Evolutionary conservation across 176 grass and related monocot species (phyloP).

Genomic region (Saccharum officinarum): DNA sequence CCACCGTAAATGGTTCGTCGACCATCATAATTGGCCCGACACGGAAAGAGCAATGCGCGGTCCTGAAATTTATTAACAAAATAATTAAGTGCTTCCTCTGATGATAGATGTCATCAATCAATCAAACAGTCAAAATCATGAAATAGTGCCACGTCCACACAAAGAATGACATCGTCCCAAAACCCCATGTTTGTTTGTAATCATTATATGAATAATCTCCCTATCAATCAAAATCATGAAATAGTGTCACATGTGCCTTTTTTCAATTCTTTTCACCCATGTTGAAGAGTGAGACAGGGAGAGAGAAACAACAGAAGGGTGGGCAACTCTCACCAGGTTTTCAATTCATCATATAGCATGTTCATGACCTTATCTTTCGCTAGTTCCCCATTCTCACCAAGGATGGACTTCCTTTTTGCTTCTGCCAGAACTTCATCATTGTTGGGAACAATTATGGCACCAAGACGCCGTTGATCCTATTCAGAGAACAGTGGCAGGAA

Average conservation of each 20-base stretch:
- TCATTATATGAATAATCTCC: not conserved
- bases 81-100: not conserved
- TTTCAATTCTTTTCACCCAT: too few relatives aligned
- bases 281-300: too few relatives aligned
- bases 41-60: conserved; percentile 58
- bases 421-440: too few relatives aligned
- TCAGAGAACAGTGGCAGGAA: conserved; percentile 21
- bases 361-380: too few relatives aligned
- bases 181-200: not conserved
- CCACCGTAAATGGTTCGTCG: conserved; percentile 82
- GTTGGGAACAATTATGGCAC: conserved; percentile 29
- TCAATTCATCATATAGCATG: too few relatives aligned
- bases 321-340: too few relatives aligned
- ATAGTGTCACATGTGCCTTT: too few relatives aligned
- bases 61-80: conserved; percentile 53
- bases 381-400: too few relatives aligned
- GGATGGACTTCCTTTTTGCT: too few relatives aligned
- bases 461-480: conserved; percentile 77
- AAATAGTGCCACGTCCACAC: not conserved
- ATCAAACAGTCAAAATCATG: not conserved
- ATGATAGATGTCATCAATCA: not conserved
- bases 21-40: conserved; percentile 72
- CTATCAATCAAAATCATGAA: too few relatives aligned
- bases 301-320: too few relatives aligned
- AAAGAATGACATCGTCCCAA: not conserved